A percentile compares a stretch with the other conserved stretches of the same genome.
Conservation (phyloP, 306 rosid species). For the Vigna trinervia region DNA sequence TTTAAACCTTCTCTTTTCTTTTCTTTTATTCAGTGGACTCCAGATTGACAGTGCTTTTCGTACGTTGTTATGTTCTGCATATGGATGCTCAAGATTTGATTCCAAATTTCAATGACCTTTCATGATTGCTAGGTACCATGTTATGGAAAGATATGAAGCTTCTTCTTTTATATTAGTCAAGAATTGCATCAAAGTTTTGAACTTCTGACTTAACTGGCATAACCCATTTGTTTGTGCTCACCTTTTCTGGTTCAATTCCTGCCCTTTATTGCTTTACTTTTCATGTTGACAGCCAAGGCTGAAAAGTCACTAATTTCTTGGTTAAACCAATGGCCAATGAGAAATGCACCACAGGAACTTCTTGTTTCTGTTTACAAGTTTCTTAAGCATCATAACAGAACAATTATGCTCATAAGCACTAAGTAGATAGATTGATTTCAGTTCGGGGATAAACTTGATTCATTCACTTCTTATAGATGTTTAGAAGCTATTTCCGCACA, state of each 20-base stretch:
- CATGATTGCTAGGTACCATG: slow-evolving; percentile 42
- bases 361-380: slow-evolving; percentile 11
- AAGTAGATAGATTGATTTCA: not conserved
- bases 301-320: slow-evolving; percentile 4
- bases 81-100: slow-evolving; percentile 45
- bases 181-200: slow-evolving; percentile 32
- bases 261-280: slow-evolving; percentile 12
- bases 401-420: not conserved
- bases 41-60: slow-evolving; percentile 37
- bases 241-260: slow-evolving; percentile 38
- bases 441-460: not conserved
- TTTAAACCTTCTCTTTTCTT: slow-evolving; percentile 38
- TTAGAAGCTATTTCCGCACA: not conserved
- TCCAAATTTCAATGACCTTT: slow-evolving; percentile 50
- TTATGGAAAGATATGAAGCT: slow-evolving; percentile 22
- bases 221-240: not conserved
- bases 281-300: not conserved
- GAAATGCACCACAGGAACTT: slow-evolving; percentile 3
- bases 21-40: slow-evolving; percentile 49
- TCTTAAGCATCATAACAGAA: slow-evolving; percentile 19
- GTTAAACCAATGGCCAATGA: slow-evolving; percentile 5
- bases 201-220: slow-evolving; percentile 21
- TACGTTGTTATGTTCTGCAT: slow-evolving; percentile 42
- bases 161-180: slow-evolving; percentile 25
- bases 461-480: not conserved